Conservation (phyloP, 805 yeast species). For the Zygoascus tannicola region DNA sequence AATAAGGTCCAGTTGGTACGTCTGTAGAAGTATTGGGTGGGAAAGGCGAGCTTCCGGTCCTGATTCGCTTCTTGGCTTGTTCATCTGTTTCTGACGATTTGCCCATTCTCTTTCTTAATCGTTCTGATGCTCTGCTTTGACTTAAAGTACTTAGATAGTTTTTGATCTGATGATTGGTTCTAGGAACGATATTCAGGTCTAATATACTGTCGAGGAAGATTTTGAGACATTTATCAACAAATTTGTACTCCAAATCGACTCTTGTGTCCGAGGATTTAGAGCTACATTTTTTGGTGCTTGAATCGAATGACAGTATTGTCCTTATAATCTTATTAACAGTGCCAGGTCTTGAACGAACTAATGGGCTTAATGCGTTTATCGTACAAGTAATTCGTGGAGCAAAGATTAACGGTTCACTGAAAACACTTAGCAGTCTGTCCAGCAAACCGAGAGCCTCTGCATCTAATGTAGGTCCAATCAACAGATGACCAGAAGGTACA, state of each 20-base stretch:
- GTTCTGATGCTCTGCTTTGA: constrained; percentile 22
- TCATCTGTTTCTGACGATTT: constrained; percentile 22
- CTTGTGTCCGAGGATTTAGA: constrained; percentile 20
- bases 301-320: constrained; percentile 50
- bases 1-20: constrained; percentile 20
- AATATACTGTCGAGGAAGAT: constrained; percentile 19
- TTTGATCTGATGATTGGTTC: constrained; percentile 25
- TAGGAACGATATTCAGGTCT: constrained; percentile 25
- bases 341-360: constrained; percentile 59
- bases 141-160: constrained; percentile 23
- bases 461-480: constrained; percentile 51
- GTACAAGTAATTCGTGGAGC: constrained; percentile 57
- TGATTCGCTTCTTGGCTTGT: constrained; percentile 19
- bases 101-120: constrained; percentile 26
- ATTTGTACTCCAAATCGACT: constrained; percentile 49
- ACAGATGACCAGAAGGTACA: constrained; percentile 53
- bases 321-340: constrained; percentile 46
- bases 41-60: constrained; percentile 12
- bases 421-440: constrained; percentile 50
- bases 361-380: constrained; percentile 49
- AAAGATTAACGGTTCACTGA: constrained; percentile 48
- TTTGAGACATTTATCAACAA: constrained; percentile 49
- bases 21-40: constrained; percentile 15
- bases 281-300: constrained; percentile 15
- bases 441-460: constrained; percentile 63